These are phyloP conservation scores for Plasmodium gonderi DNA, from an alignment of 169 alveolate species.

Conservation along the genomic window DNA sequence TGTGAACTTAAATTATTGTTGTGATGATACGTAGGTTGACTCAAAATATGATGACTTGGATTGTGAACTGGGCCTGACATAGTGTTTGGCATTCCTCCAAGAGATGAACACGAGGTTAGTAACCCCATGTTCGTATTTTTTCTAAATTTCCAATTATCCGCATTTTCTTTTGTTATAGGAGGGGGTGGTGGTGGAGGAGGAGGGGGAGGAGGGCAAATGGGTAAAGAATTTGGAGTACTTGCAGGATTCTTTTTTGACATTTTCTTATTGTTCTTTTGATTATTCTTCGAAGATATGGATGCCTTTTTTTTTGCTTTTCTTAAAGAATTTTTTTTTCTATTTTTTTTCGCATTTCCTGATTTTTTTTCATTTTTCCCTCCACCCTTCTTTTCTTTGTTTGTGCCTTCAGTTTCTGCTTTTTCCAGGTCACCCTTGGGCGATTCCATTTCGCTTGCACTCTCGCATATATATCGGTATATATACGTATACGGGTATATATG, in stretches of 20 bases:
- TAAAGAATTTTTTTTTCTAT: constrained; percentile 2
- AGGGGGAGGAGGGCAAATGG: constrained; percentile 45
- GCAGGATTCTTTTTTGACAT: neutral
- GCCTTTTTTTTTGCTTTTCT: constrained; percentile 23
- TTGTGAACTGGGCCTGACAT: neutral
- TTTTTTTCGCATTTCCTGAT: constrained; percentile 13
- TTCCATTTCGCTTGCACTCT: constrained; percentile 5
- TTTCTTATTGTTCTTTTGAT: constrained; percentile 27
- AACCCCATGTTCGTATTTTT: neutral
- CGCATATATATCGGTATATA: neutral
- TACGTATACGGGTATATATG: neutral
- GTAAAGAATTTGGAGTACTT: neutral
- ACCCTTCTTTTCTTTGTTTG: neutral
- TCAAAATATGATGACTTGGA: neutral
- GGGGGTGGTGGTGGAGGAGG: constrained; percentile 68
- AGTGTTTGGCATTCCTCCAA: neutral
- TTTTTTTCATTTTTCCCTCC: constrained; percentile 37
- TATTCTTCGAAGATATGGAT: constrained; percentile 26
- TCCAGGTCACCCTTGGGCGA: constrained; percentile 27
- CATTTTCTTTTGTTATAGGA: constrained; percentile 6
- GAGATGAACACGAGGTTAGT: neutral
- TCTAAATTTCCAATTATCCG: constrained; percentile 9
- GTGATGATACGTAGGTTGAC: neutral
- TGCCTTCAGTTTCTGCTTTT: constrained; percentile 13
- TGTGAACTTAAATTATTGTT: neutral